These are phyloP conservation scores for Exophiala spinifera DNA, from an alignment of 2,329 filamentous ascomycete species.

Conservation along the genomic window DNA sequence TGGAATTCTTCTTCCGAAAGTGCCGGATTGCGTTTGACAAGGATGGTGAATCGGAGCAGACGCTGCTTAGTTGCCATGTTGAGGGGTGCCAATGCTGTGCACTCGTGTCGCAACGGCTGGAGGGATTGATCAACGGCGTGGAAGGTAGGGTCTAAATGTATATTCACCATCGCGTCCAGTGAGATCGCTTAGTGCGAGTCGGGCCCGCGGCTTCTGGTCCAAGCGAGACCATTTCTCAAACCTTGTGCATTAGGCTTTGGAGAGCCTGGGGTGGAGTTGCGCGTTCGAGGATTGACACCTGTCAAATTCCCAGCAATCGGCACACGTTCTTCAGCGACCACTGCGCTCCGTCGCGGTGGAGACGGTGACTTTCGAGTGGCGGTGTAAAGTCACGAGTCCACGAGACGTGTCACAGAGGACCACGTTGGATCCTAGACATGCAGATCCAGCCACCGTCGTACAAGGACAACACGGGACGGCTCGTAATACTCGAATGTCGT, in stretches of 20 bases:
- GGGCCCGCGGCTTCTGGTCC: not conserved
- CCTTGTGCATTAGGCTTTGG: not conserved
- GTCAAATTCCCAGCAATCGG: not conserved
- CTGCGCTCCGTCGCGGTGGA: not conserved
- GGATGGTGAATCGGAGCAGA: conserved; percentile 7
- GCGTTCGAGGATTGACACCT: not conserved
- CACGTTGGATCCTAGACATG: not conserved
- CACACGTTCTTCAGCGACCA: not conserved
- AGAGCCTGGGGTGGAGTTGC: not conserved
- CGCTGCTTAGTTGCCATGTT: conserved; percentile 4
- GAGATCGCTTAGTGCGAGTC: not conserved
- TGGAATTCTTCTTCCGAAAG: conserved; percentile 11
- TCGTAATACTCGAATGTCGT: not conserved
- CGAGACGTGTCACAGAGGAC: not conserved
- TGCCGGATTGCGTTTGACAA: conserved; percentile 7
- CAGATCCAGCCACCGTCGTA: not conserved
- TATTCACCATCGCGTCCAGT: not conserved
- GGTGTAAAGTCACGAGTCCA: not conserved
- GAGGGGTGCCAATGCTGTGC: not conserved
- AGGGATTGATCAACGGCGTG: not conserved
- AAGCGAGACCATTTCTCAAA: not conserved
- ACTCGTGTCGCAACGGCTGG: not conserved
- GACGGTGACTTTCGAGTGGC: not conserved
- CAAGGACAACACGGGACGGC: not conserved
- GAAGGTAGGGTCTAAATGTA: not conserved